Evolutionary conservation across 2,329 filamentous ascomycete genomes (phyloP).

Genomic region (Alternaria brassicae): DNA sequence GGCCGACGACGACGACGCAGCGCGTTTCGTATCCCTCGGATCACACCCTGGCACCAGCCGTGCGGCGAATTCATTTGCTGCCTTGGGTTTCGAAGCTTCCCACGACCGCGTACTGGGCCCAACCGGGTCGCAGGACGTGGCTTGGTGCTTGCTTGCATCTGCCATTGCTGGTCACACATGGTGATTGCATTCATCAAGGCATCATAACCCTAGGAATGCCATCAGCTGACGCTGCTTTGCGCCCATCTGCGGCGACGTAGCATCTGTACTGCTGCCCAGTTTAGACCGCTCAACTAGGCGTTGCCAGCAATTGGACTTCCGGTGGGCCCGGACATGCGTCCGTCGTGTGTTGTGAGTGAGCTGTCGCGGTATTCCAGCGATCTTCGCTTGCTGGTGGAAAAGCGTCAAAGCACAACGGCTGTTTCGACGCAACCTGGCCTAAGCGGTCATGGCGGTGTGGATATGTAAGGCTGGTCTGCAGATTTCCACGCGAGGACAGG

Average conservation of each 20-base stretch:
- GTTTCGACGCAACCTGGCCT: slow-evolving; percentile 34
- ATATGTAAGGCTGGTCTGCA: slow-evolving; percentile 48
- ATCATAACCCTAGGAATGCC: slow-evolving; percentile 20
- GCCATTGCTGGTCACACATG: slow-evolving; percentile 23
- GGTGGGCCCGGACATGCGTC: slow-evolving; percentile 34
- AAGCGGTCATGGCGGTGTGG: slow-evolving; percentile 39
- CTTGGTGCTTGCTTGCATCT: slow-evolving; percentile 15
- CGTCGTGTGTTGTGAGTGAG: slow-evolving; percentile 40
- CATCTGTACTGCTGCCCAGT: slow-evolving; percentile 30
- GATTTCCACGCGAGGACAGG: slow-evolving; percentile 50
- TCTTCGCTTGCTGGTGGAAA: slow-evolving; percentile 30
- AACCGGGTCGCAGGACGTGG: slow-evolving; percentile 33
- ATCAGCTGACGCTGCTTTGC: slow-evolving; percentile 40
- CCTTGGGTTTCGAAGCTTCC: slow-evolving; percentile 33
- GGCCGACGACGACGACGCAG: slow-evolving; percentile 31
- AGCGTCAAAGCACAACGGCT: slow-evolving; percentile 45
- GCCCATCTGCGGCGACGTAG: slow-evolving; percentile 29
- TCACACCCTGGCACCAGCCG: slow-evolving; percentile 18
- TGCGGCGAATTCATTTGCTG: slow-evolving; percentile 42
- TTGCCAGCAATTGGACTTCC: slow-evolving; percentile 11
- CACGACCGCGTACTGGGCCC: slow-evolving; percentile 29
- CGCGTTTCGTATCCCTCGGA: slow-evolving; percentile 37
- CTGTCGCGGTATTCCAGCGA: slow-evolving; percentile 27
- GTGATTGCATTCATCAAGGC: slow-evolving; percentile 24
- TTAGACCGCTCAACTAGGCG: slow-evolving; percentile 4